Evolutionary conservation across 139 green algal species (phyloP).

Genomic region (Nannochloris sp.): DNA sequence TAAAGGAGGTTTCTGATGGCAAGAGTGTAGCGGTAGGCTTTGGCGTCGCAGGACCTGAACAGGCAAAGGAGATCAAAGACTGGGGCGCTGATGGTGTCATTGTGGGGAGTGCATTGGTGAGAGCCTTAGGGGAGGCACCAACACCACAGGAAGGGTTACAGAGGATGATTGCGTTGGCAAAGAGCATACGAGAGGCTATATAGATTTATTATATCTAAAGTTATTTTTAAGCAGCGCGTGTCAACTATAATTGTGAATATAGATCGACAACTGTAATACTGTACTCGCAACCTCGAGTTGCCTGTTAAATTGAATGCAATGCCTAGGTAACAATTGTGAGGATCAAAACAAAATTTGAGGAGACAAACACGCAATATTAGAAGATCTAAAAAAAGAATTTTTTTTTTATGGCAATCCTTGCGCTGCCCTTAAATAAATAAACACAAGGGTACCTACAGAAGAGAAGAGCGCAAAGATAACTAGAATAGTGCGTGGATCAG

Average conservation of each 20-base stretch:
- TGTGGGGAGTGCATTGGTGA: conserved; percentile 87
- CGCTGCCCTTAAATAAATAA: conserved; percentile 32
- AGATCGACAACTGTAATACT: no score
- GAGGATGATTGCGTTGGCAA: conserved; percentile 50
- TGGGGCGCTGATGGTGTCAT: conserved; percentile 98
- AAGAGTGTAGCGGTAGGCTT: conserved; percentile 93
- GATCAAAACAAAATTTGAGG: no score
- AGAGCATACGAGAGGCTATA: conserved; percentile 33
- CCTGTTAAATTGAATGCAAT: no score
- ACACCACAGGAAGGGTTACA: conserved; percentile 49
- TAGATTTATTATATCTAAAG: conserved; percentile 4
- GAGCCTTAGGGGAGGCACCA: conserved; percentile 68
- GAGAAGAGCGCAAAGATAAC: conserved; percentile 36
- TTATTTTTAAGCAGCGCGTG: not conserved
- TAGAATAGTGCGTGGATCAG: conserved; percentile 30
- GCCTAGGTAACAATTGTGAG: no score
- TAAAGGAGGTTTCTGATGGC: conserved; percentile 65
- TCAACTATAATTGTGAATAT: no score
- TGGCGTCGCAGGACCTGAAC: conserved; percentile 80
- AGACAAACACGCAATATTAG: no score
- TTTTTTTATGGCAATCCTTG: conserved; percentile 16
- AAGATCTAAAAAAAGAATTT: not conserved
- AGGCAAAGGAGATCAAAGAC: conserved; percentile 67
- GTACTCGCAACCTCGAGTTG: no score
- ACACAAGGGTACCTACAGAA: conserved; percentile 35